Evolutionary conservation across 768 basidiomycete species (phyloP).

Genomic region (Tulasnella sp.): DNA sequence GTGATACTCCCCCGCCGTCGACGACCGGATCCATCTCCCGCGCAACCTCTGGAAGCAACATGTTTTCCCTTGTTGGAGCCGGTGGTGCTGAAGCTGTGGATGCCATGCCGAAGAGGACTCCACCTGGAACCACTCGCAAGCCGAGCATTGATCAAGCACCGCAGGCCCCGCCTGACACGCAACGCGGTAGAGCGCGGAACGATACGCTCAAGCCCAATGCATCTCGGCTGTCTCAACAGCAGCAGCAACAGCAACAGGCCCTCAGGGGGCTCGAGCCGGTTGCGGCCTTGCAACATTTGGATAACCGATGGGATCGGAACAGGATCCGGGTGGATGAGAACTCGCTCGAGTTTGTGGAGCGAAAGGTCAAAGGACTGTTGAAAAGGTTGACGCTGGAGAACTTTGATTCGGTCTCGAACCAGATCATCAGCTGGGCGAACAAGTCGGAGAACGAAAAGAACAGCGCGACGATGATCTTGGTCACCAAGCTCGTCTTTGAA

Average conservation of each 20-base stretch:
- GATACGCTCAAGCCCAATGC: slow-evolving; percentile 43
- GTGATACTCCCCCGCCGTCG: slow-evolving; percentile 32
- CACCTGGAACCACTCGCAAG: slow-evolving; percentile 44
- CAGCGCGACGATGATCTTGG: slow-evolving; percentile 88
- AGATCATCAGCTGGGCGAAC: slow-evolving; percentile 94
- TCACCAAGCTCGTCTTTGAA: slow-evolving; percentile 93
- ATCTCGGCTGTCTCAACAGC: neutral
- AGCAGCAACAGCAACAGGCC: slow-evolving; percentile 12
- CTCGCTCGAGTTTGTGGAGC: slow-evolving; percentile 54
- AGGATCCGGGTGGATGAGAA: neutral
- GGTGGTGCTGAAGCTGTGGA: slow-evolving; percentile 40
- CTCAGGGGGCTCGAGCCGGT: slow-evolving; percentile 48
- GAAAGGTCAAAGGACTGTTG: slow-evolving; percentile 83
- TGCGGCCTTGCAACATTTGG: slow-evolving; percentile 66
- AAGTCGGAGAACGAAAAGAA: slow-evolving; percentile 87
- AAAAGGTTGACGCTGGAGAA: slow-evolving; percentile 97
- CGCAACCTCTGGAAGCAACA: slow-evolving; percentile 71
- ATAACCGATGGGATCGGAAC: slow-evolving; percentile 63
- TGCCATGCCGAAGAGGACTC: slow-evolving; percentile 34
- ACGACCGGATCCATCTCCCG: slow-evolving; percentile 44
- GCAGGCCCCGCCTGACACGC: slow-evolving; percentile 56
- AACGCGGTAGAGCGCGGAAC: slow-evolving; percentile 74
- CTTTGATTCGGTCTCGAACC: slow-evolving; percentile 90
- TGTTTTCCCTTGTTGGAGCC: slow-evolving; percentile 74
- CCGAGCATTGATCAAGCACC: slow-evolving; percentile 34